Conservation (phyloP, 2,329 filamentous ascomycete species). For the Cytospora mali region DNA sequence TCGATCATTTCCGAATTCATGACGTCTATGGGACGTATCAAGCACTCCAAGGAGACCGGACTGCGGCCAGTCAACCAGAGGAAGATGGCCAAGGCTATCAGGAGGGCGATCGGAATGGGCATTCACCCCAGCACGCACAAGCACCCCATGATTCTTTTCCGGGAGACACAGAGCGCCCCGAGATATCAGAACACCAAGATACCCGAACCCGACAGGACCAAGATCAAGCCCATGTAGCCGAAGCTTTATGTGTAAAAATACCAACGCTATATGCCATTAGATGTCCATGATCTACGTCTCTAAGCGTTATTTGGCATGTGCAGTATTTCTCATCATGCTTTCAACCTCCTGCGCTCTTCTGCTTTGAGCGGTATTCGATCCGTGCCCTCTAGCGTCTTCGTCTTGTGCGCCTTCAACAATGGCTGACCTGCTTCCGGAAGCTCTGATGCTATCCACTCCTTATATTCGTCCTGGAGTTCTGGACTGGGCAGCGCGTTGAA, state of each 20-base stretch:
- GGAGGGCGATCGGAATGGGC: slow-evolving; percentile 84
- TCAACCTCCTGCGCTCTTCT: slow-evolving; percentile 15
- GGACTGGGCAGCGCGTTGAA: slow-evolving; percentile 23
- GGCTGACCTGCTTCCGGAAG: slow-evolving; percentile 20
- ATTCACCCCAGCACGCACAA: slow-evolving; percentile 88
- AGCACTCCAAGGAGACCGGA: slow-evolving; percentile 73
- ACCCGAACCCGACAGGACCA: slow-evolving; percentile 16
- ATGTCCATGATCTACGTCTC: slow-evolving; percentile 1
- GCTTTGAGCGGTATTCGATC: slow-evolving; percentile 21
- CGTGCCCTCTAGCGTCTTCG: slow-evolving; percentile 23
- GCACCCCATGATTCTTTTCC: slow-evolving; percentile 78
- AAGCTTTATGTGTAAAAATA: slow-evolving; percentile 18
- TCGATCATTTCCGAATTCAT: slow-evolving; percentile 88
- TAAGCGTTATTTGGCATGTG: neutral
- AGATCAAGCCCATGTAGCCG: slow-evolving; percentile 19
- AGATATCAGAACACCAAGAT: slow-evolving; percentile 26
- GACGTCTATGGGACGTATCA: slow-evolving; percentile 82
- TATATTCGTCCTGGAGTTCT: slow-evolving; percentile 21
- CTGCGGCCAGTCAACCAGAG: slow-evolving; percentile 88
- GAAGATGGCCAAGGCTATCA: slow-evolving; percentile 88
- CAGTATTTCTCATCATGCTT: neutral
- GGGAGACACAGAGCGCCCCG: slow-evolving; percentile 35
- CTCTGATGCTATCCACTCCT: slow-evolving; percentile 24
- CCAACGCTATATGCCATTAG: slow-evolving; percentile 17
- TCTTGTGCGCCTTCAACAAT: slow-evolving; percentile 9